These are phyloP conservation scores for Ophiostoma australiae DNA, from an alignment of 2,329 filamentous ascomycete species.

Conservation along the genomic window DNA sequence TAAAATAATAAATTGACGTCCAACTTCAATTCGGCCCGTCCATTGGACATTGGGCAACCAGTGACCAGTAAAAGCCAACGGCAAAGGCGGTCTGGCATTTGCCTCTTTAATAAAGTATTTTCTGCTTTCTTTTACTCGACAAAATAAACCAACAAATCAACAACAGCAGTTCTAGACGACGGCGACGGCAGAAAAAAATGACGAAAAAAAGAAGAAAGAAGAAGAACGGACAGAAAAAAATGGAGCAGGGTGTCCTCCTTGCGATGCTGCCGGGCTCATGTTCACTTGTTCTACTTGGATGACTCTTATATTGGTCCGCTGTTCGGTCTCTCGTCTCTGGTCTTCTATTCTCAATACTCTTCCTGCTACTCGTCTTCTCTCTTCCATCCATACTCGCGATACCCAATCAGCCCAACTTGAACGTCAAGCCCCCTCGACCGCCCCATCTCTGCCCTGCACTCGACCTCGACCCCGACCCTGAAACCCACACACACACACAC, in stretches of 20 bases:
- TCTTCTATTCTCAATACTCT: not conserved
- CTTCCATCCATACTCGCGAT: not conserved
- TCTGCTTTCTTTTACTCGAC: not conserved
- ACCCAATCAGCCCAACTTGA: not conserved
- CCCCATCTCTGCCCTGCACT: not conserved
- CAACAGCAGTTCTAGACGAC: not conserved
- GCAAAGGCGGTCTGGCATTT: constrained; percentile 5
- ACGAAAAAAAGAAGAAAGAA: not conserved
- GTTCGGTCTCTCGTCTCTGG: not conserved
- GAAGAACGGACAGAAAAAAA: not conserved
- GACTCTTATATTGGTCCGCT: not conserved
- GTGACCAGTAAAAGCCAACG: not conserved
- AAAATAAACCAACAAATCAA: not conserved
- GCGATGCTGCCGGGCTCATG: not conserved
- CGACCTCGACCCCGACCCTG: not conserved
- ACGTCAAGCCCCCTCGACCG: not conserved
- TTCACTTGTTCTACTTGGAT: not conserved
- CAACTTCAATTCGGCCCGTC: not conserved
- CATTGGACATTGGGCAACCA: not conserved
- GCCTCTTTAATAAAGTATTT: constrained; percentile 6
- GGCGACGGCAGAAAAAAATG: not conserved
- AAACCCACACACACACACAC: not conserved
- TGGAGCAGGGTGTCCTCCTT: constrained; percentile 2
- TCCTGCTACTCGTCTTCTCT: constrained; percentile 1
- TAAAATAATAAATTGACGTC: not conserved